A percentile compares a stretch with the other conserved stretches of the same genome.
Conservation (phyloP, 2,329 filamentous ascomycete species). For the Tolypocladium pustulatum region DNA sequence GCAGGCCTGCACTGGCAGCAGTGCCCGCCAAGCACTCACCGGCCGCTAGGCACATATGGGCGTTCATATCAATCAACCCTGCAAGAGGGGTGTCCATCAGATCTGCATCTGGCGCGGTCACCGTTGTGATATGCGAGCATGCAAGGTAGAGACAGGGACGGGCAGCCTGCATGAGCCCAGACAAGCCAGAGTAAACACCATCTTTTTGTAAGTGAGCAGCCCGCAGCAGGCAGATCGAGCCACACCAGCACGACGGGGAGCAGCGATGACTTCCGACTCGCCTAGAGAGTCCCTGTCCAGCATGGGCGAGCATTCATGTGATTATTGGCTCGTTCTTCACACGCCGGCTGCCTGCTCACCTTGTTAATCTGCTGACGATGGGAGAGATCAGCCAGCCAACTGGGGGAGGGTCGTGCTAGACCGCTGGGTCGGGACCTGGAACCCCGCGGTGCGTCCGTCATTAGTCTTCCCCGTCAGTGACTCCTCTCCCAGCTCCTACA, state of each 20-base stretch:
- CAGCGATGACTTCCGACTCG: not conserved
- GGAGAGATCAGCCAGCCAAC: not conserved
- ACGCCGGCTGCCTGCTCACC: not conserved
- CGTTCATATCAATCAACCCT: not conserved
- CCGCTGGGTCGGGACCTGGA: not conserved
- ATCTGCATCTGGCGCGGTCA: not conserved
- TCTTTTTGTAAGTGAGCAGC: not conserved
- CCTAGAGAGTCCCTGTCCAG: not conserved
- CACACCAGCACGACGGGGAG: not conserved
- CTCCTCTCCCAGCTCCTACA: not conserved
- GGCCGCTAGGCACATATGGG: not conserved
- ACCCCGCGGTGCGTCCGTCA: not conserved
- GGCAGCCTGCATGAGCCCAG: not conserved
- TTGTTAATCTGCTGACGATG: not conserved
- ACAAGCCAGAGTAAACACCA: not conserved
- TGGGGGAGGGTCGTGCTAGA: not conserved
- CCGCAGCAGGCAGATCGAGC: not conserved
- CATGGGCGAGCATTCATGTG: not conserved
- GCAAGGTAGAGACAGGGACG: not conserved
- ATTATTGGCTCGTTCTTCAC: not conserved
- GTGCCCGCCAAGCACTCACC: not conserved
- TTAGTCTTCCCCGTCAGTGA: not conserved
- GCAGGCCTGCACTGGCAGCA: not conserved
- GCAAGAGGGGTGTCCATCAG: not conserved
- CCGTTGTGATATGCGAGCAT: not conserved